Conservation (phyloP, 176 grass and related monocot species). For the Aegilops tauschii region DNA sequence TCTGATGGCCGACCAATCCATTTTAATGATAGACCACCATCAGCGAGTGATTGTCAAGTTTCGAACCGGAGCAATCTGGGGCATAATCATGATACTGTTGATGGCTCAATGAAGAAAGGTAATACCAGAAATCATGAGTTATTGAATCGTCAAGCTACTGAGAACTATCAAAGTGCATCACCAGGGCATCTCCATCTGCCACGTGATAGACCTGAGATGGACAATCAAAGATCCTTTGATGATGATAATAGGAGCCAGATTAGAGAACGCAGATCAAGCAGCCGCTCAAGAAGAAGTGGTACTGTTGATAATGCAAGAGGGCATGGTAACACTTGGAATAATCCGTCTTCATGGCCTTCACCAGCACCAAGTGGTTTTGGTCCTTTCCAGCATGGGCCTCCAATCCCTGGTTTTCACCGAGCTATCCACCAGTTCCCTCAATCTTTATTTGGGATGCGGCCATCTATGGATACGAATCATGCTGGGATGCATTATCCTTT, state of each 20-base stretch:
- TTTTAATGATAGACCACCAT: conserved; percentile 26
- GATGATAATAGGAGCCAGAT: conserved; percentile 33
- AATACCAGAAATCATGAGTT: conserved; percentile 19
- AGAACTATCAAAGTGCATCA: conserved; percentile 17
- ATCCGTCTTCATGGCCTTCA: conserved; percentile 26
- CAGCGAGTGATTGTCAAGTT: conserved; percentile 31
- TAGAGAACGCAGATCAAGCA: conserved; percentile 33
- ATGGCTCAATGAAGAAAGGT: conserved; percentile 14
- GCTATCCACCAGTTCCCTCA: conserved; percentile 35
- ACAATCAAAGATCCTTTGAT: conserved; percentile 36
- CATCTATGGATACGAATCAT: conserved; percentile 29
- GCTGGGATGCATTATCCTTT: conserved; percentile 25
- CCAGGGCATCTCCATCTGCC: conserved; percentile 14
- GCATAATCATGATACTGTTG: conserved; percentile 20
- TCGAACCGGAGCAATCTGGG: neutral
- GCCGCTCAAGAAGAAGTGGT: conserved; percentile 25
- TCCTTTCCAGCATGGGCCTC: conserved; percentile 34
- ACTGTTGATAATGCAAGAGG: conserved; percentile 36
- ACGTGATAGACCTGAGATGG: conserved; percentile 27
- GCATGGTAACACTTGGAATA: conserved; percentile 37
- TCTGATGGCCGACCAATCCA: conserved; percentile 35
- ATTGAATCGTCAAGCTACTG: neutral
- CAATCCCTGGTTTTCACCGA: conserved; percentile 39
- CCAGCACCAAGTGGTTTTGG: conserved; percentile 41
- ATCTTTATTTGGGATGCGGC: conserved; percentile 27